phyloP scores from a whole-genome alignment of 768 basidiomycete genomes.

The Agaricus blazei region DNA sequence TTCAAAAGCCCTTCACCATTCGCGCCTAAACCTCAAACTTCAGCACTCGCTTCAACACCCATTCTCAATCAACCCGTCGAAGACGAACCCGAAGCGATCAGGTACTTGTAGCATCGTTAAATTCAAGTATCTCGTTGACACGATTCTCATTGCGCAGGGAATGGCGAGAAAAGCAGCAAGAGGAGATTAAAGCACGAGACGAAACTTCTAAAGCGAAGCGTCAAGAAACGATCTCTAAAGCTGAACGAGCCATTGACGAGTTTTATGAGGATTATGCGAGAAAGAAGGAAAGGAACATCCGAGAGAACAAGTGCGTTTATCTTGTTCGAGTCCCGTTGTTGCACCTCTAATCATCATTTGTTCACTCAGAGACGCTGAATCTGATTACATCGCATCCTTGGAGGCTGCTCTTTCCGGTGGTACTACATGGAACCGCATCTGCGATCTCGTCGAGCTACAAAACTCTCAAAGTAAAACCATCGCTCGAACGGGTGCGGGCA shows the following conservation, averaged over 20 bases:
- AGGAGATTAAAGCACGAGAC: conserved; percentile 80
- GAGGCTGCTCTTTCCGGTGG: conserved; percentile 77
- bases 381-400: conserved; percentile 68
- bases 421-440: conserved; percentile 96
- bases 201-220: conserved; percentile 71
- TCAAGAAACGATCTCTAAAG: conserved; percentile 78
- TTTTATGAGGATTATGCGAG: conserved; percentile 86
- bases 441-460: conserved; percentile 77
- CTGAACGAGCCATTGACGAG: conserved; percentile 82
- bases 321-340: neutral
- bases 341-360: neutral
- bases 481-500: conserved; percentile 79
- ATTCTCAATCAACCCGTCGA: conserved; percentile 67
- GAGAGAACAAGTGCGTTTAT: conserved; percentile 81
- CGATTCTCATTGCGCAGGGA: conserved; percentile 34
- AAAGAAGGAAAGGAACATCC: conserved; percentile 87
- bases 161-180: conserved; percentile 86
- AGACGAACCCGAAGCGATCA: conserved; percentile 85
- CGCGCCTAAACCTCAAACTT: conserved; percentile 74
- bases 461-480: conserved; percentile 98
- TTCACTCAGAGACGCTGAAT: conserved; percentile 72
- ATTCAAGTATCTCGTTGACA: neutral
- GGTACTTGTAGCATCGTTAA: conserved; percentile 35
- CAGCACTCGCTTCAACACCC: conserved; percentile 65
- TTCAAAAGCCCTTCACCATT: conserved; percentile 46